phyloP scores from a whole-genome alignment of 139 green algal species.

The Micractinium conductrix region DNA sequence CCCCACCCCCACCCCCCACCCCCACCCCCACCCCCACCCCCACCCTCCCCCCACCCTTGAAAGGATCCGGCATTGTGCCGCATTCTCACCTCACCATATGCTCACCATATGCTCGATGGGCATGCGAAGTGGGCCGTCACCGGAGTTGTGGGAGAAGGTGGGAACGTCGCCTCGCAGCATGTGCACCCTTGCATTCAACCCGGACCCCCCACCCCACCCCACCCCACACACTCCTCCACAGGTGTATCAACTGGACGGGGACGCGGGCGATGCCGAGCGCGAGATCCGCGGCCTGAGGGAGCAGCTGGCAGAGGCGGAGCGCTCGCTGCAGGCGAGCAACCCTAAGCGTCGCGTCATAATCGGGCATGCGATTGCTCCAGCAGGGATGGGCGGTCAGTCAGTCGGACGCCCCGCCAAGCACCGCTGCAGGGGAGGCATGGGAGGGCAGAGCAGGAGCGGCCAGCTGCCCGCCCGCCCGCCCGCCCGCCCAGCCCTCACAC shows the following conservation, averaged over 20 bases:
- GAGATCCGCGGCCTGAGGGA: constrained; percentile 33
- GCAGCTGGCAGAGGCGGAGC: constrained; percentile 34
- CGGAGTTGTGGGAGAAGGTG: too few relatives aligned
- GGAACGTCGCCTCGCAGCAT: too few relatives aligned
- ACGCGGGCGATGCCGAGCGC: constrained; percentile 38
- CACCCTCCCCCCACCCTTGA: too few relatives aligned
- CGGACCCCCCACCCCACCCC: neutral
- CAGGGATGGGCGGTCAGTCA: too few relatives aligned
- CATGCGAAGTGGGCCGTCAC: too few relatives aligned
- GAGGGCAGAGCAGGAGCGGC: neutral
- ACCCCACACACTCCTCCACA: constrained; percentile 43
- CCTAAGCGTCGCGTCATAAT: too few relatives aligned
- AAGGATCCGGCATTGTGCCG: neutral
- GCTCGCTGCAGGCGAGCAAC: constrained; percentile 26
- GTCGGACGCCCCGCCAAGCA: too few relatives aligned
- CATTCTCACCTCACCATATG: neutral
- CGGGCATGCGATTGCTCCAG: too few relatives aligned
- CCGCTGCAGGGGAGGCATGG: neutral
- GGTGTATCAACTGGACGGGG: constrained; percentile 76
- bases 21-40: too few relatives aligned
- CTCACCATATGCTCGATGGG: too few relatives aligned
- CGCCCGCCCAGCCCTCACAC: neutral
- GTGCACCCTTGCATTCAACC: too few relatives aligned
- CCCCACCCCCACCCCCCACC: neutral
- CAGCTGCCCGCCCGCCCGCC: neutral